A percentile compares a stretch with the other conserved stretches of the same genome.
Conservation (phyloP, 257 asterid species). For the Scutellaria minor region DNA sequence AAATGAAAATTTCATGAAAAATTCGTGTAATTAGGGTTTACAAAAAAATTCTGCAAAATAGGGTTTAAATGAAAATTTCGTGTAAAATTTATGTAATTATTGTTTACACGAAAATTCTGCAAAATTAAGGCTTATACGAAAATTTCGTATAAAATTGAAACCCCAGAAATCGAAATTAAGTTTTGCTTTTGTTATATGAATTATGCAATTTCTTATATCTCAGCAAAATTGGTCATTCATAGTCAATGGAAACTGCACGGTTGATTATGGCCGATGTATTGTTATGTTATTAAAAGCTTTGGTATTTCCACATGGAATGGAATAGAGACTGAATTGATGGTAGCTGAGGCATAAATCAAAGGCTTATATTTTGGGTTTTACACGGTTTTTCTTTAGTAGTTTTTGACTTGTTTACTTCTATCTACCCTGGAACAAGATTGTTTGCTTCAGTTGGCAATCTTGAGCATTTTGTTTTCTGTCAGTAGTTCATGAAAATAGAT, state of each 20-base stretch:
- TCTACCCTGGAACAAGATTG: background rate
- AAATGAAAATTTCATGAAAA: no score
- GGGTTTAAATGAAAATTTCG: no score
- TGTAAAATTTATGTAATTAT: no score
- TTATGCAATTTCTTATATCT: background rate
- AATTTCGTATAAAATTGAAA: background rate
- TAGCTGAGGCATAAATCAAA: conserved; percentile 12
- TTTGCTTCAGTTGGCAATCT: conserved; percentile 1
- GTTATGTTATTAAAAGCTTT: background rate
- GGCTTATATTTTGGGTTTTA: background rate
- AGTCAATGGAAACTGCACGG: background rate
- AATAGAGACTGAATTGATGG: background rate
- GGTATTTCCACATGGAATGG: background rate
- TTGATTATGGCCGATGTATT: background rate
- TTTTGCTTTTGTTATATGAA: conserved; percentile 10
- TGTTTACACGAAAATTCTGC: no score
- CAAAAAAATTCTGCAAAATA: no score
- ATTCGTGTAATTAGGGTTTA: no score
- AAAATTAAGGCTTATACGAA: no score
- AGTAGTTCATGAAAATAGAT: background rate
- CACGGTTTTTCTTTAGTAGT: background rate
- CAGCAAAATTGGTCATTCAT: background rate
- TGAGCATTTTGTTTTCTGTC: background rate
- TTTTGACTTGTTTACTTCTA: background rate
- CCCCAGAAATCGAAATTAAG: background rate